Base-by-base conservation (phyloP, 2,329 filamentous ascomycete genomes). In the Leptographium wingfieldii region DNA sequence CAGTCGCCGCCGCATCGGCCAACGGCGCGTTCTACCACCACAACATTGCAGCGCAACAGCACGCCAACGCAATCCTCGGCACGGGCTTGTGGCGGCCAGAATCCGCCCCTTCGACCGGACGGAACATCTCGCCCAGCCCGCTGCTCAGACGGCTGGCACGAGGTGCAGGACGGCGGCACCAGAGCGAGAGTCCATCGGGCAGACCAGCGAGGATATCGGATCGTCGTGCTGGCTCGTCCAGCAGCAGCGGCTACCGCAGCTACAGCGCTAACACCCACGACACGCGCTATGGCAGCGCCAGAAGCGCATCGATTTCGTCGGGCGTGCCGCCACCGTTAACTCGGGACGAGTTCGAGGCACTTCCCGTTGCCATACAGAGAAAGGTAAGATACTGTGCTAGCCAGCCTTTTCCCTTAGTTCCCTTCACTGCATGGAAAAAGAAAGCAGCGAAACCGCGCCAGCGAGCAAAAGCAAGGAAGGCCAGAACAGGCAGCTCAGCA, bases 361-460 rank as follows among this genome's bases (percentile, higher is more conserved):
- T 80, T 59, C 77, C 77, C 10, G 64, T 76, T 54, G 76, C 77
- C n/a, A 75, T 80, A 27, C 73, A 76, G 63, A 73, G 75, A 68
- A 80, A 80, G 74, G 77, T 80, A 69, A 25, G 6, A 11, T 25
- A 51, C 12, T n/a, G 27, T 29, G 12, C 16, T 52, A 27, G 22
- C 22, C 22, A 22, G 22, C 22, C 22, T 22, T 22, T 22, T 22
- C 22, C 22, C 22, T 22, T 22, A 22, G 22, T 22, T 22, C 22
- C 22, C 22, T 22, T 22, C 22, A 22, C 22, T 22, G 22, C 22
- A 22, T 22, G 22, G 22, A 22, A 22, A 22, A 22, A 22, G 22
- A 22, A 22, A 31, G 29, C 29, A 31, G 29, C 29, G 29, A 31
- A 7, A 31, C 29, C 29, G 29, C 5, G 29, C 29, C 29, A 35